Percentiles rank a stretch among this genome's conserved stretches.
These are phyloP conservation scores for Trichomonas tenax DNA, from an alignment of 208 protist genomes.

Conservation along the genomic window DNA sequence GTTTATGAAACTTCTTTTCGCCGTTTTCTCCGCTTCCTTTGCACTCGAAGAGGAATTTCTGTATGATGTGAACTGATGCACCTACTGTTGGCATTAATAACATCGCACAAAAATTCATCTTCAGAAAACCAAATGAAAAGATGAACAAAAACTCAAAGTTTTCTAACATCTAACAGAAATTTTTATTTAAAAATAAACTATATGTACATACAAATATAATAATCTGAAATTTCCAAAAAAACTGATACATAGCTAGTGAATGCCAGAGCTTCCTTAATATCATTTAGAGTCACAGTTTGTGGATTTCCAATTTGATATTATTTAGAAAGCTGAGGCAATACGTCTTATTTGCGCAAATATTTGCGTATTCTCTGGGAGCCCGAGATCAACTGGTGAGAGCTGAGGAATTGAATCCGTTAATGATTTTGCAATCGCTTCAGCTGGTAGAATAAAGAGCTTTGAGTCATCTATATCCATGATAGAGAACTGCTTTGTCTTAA, in stretches of 20 bases:
- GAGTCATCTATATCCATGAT: constrained; percentile 5
- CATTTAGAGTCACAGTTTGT: no score
- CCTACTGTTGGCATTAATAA: background rate
- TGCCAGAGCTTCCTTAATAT: no score
- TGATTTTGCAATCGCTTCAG: background rate
- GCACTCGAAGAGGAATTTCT: constrained; percentile 14
- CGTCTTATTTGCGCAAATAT: background rate
- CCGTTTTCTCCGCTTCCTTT: background rate
- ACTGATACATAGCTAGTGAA: no score
- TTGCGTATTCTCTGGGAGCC: background rate
- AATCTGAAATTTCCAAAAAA: no score
- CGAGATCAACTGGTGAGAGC: background rate
- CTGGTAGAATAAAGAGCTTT: background rate
- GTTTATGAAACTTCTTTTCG: background rate
- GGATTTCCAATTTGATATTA: no score
- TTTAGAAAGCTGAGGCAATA: background rate
- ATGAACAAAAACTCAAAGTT: no score
- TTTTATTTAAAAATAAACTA: no score
- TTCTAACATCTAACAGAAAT: no score
- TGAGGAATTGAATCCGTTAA: background rate
- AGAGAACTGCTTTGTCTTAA: background rate
- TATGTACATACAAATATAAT: no score
- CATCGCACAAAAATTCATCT: background rate
- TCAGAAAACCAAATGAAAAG: background rate
- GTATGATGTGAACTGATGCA: background rate